phyloP scores from a whole-genome alignment of 768 basidiomycete species.

The Clavulina sp. region DNA sequence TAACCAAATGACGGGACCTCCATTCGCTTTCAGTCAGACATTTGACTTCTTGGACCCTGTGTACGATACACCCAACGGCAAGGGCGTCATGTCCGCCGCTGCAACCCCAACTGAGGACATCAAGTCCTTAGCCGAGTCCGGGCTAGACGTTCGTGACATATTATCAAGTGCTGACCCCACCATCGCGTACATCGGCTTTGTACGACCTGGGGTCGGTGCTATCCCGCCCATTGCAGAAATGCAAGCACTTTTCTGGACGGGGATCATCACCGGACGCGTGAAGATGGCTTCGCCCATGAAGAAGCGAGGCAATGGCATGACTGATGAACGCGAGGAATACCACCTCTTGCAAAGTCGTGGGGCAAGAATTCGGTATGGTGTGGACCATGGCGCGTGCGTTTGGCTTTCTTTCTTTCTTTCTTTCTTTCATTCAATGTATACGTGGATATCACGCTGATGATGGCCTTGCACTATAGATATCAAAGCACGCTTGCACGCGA shows the following conservation, averaged over 20 bases:
- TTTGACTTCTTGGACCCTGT: constrained; percentile 27
- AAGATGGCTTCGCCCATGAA: constrained; percentile 27
- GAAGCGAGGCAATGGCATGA: too few species aligned
- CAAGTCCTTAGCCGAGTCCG: constrained; percentile 25
- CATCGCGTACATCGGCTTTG: constrained; percentile 39
- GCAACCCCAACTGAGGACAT: too few species aligned
- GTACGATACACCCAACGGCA: too few species aligned
- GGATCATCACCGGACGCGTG: constrained; percentile 24
- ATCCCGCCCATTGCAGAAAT: constrained; percentile 44
- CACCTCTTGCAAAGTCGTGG: constrained; percentile 34
- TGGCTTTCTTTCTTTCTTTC: constrained; percentile 2
- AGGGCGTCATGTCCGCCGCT: too few species aligned
- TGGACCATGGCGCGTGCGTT: constrained; percentile 29
- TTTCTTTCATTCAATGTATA: neutral
- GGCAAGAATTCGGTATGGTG: constrained; percentile 41
- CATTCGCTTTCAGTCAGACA: constrained; percentile 22
- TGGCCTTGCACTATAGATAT: constrained; percentile 17
- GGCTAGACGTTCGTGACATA: constrained; percentile 27
- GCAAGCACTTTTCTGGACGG: constrained; percentile 41
- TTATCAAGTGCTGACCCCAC: constrained; percentile 27
- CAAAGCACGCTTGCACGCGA: constrained; percentile 40
- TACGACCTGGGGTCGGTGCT: constrained; percentile 40
- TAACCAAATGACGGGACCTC: neutral
- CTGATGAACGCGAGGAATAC: too few species aligned
- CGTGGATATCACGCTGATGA: constrained; percentile 8